Base-by-base conservation (phyloP, 2,329 filamentous ascomycete species). In the Lasiodiplodia citricola region DNA sequence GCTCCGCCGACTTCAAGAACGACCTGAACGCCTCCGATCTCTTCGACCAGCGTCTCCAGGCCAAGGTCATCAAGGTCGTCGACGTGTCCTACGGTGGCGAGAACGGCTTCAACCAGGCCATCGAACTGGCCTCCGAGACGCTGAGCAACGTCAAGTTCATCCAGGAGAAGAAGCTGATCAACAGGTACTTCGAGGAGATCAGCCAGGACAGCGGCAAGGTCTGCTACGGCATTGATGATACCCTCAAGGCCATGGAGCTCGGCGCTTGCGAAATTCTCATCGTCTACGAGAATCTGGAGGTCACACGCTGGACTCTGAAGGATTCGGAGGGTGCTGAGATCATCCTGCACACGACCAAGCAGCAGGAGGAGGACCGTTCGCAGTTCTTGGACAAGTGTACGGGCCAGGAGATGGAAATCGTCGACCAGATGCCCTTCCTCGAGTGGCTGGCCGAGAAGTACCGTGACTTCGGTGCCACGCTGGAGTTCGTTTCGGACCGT, bases 131-230 rank as follows among this genome's bases (percentile, higher is more conserved):
- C 31, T 89, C 94, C 8, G 96, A 99, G 86, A 99, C 96, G 8
- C 88, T 99, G 58, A 92, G 94, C 83, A 99, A 98, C 80, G 96
- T 99, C 88, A 99, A 99, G 85, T 99, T 99, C 82, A 97, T 99
- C 80, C 96, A 99, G 83, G 96, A 99, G 88, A 99, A 99, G 91
- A 99, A 97, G 86, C 90, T 99, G 72, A 99, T 99, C 78, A 95
- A 95, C 80, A 94, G 92, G 80, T 99, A 99, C 87, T 99, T 99
- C 77, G 94, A 99, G 80, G 95, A 99, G 83, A 98, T 99, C 78
- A 97, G 93, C 80, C 94, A 97, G 83, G 96, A 99, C 79, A 97
- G 92, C 65, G 96, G 96, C 74, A 96, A 94, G 79, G 90, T 99
- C 74, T 99, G 96, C 86, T 99, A 99, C 81, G 94, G 96, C 86